Evolutionary conservation across 2,329 filamentous ascomycete genomes (phyloP).

Genomic region (Periconia sp.): DNA sequence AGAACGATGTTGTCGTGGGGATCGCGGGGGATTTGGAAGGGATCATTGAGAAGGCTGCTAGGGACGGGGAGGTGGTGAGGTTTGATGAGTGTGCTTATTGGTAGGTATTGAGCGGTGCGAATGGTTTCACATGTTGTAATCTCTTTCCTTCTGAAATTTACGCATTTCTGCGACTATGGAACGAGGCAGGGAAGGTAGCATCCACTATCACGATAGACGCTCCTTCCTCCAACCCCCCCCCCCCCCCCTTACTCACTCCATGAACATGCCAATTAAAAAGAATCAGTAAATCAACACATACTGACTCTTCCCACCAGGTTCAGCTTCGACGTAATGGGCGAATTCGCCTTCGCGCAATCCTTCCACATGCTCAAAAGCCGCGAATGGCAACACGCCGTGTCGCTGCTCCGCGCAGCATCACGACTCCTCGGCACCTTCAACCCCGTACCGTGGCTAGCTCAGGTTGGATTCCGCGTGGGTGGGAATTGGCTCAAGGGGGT

Average conservation of each 20-base stretch:
- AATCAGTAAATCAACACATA: background rate
- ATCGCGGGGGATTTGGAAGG: background rate
- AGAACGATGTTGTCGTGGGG: background rate
- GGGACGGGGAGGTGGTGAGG: background rate
- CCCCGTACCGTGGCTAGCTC: conserved; percentile 2
- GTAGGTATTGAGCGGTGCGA: background rate
- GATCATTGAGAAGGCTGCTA: background rate
- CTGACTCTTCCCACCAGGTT: conserved; percentile 16
- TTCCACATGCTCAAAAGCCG: conserved; percentile 31
- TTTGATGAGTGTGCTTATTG: background rate
- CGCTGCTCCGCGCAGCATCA: background rate
- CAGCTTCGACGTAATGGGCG: conserved; percentile 49
- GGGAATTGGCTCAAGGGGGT: background rate
- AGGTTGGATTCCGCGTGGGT: background rate
- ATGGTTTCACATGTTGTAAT: no score
- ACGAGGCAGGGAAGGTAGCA: background rate
- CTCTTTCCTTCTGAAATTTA: no score
- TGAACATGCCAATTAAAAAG: background rate
- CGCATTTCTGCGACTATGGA: no score
- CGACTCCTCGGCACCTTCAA: conserved; percentile 3
- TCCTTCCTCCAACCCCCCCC: no score
- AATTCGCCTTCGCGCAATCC: conserved; percentile 38
- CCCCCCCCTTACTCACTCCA: no score
- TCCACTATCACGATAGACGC: background rate
- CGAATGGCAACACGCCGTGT: conserved; percentile 6